Evolutionary conservation across 257 asterid species (phyloP), one percentile per base, ranked within the genome.

Genomic region (Gentiana dahurica): DNA sequence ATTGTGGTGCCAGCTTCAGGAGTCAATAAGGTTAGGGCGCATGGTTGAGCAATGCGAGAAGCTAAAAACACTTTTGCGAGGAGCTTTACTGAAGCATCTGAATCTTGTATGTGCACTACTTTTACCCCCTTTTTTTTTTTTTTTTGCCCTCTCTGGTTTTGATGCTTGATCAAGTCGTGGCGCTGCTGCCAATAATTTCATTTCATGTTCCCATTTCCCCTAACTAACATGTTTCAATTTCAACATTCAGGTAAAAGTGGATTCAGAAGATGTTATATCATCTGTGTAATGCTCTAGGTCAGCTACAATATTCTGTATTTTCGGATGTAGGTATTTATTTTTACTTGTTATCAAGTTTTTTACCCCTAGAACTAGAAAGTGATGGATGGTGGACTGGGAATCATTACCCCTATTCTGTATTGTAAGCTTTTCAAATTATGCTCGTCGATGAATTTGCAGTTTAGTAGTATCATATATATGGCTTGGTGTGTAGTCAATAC

Each of bases 1-100:
- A 34, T 68, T 91, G 60, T 91, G 98, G 98, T 77, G 74, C 72
- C 79, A 75, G 70, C 89, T 91, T n/a, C 89, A 83, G 67, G 92
- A 87, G 68, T 85, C 96, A 13, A 81, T 85, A 66, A 83, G 71
- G 67, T 52, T 78, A 66, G 98, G 92, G 55, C 92, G 83, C 79
- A 82, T 75, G 86, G 68, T 62, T 57, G 89, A 91, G 57, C 94
- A 91, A 57, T 80, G 92, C 65, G 94, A 83, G 65, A 91, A 79
- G 80, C 81, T 91, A 73, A 87, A 82, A 53, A 77, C 66, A 53
- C 58, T 81, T 58, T 63, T 91, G 68, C 84, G 82, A 9, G 80
- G 78, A 49, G 79, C 80, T 71, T 68, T 91, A 64, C 36, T 51
- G 60, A 83, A 81, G 70, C 98, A 91, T 72, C 92, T 91, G 52